Conservation (phyloP, 208 protist species). For the Trypanosoma lewisi region DNA sequence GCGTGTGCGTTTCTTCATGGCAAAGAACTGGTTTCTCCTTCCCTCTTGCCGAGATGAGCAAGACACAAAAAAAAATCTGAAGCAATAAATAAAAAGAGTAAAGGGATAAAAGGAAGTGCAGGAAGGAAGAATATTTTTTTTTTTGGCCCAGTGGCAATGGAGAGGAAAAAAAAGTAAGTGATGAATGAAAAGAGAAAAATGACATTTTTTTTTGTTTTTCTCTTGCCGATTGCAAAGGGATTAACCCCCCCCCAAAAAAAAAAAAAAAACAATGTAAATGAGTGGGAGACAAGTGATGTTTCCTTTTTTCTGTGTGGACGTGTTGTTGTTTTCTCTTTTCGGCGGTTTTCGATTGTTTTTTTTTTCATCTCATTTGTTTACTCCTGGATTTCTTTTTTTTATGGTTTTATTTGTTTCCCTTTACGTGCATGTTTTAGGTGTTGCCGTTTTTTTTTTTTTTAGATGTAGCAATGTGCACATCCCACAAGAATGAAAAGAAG, state of each 20-base stretch:
- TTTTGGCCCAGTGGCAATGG: neutral
- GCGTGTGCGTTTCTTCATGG: slow-evolving; percentile 17
- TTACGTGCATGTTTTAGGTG: slow-evolving; percentile 4
- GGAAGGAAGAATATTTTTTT: neutral
- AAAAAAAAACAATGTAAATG: too few relatives aligned
- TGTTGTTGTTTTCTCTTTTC: slow-evolving; percentile 18
- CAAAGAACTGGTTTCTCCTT: slow-evolving; percentile 4
- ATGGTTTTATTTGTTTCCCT: neutral
- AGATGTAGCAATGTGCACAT: too few relatives aligned
- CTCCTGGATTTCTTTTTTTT: neutral
- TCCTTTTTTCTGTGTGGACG: slow-evolving; percentile 11
- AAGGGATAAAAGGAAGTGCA: neutral
- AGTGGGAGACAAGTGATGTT: slow-evolving; percentile 12
- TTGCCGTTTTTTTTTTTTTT: slow-evolving; percentile 20
- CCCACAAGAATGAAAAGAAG: neutral
- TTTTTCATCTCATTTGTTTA: slow-evolving; percentile 22
- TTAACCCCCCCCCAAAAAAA: too few relatives aligned
- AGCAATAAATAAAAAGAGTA: slow-evolving; percentile 6
- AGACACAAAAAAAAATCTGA: too few relatives aligned
- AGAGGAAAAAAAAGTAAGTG: neutral
- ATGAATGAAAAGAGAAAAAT: neutral
- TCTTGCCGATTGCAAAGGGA: too few relatives aligned
- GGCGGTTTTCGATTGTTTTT: slow-evolving; percentile 3
- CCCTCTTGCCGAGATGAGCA: neutral
- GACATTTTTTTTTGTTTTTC: neutral